These are phyloP conservation scores for Chrysanthemum makinoi DNA, from an alignment of 129 eudicot genomes.

Conservation along the genomic window DNA sequence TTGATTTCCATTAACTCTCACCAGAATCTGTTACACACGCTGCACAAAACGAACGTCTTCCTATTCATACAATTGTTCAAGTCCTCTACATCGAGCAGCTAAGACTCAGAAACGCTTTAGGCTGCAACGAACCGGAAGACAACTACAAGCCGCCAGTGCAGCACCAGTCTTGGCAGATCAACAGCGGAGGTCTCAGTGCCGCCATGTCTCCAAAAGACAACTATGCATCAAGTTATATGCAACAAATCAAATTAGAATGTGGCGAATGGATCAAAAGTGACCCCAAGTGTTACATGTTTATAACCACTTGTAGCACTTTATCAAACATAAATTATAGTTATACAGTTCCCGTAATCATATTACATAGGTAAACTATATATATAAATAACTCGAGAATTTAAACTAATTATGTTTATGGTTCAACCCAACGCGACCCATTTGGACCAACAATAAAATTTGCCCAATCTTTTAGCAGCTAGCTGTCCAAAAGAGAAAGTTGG, in stretches of 20 bases:
- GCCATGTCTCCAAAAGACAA: constrained; percentile 96
- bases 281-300: no score
- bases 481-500: no score
- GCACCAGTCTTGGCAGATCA: constrained; percentile 91
- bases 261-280: no score
- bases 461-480: neutral
- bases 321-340: no score
- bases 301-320: no score
- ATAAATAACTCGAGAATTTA: neutral
- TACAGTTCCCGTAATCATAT: neutral
- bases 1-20: constrained; percentile 88
- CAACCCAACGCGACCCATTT: neutral
- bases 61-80: constrained; percentile 86
- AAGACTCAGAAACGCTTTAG: constrained; percentile 67
- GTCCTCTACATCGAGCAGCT: constrained; percentile 88
- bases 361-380: neutral
- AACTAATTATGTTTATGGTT: neutral
- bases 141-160: constrained; percentile 63
- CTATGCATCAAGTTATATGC: constrained; percentile 55
- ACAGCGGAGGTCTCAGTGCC: constrained; percentile 88
- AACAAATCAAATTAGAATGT: neutral
- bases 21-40: constrained; percentile 97
- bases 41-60: constrained; percentile 95
- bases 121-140: constrained; percentile 61
- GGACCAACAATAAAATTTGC: neutral